Base-by-base conservation (phyloP, 2,329 filamentous ascomycete species). In the Calonectria fujianensis region DNA sequence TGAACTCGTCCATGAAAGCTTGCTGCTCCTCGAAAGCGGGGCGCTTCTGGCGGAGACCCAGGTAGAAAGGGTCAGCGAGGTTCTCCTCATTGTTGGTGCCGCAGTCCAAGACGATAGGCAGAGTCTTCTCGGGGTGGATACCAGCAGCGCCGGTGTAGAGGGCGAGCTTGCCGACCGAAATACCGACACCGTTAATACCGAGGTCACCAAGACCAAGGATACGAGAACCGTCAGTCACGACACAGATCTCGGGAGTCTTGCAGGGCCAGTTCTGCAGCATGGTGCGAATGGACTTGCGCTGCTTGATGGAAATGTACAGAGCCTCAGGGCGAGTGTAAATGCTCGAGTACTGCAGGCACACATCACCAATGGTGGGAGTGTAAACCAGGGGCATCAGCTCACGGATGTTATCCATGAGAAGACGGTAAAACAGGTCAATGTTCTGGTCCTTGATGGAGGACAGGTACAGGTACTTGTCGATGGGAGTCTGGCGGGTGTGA, bases 1-100 rank as follows among this genome's bases (percentile, higher is more conserved):
- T 98, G 89, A 99, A 94, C 89, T 98, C 97, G 83, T 98, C 97
- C 89, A 98, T 92, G 87, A 98, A 98, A 78, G 95, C 95, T 84
- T 94, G 93, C 88, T 98, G 95, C 81, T 96, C 93, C 69, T 93
- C 90, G 27, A 93, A 88, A 10, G 94, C 90, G 69, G 96, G 91
- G 83, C 97, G 96, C 86, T 94, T 94, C 80, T 94, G 91, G 82
- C 96, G 93, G 81, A 96, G 94, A 81, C 97, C 97, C 84, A 98
- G 92, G 89, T 98, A 99, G 45, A 98, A 89, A 59, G 92, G 92
- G 80, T 94, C 92, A 81, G 88, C 90, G 73, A 94, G 88, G 85
- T 93, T 93, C 75, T 84, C 82, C 87, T 93, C 92, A 80, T 94
- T 94, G 82, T 90, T 89, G 74, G 92, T 94, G 80, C 92, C 92